Evolutionary conservation across 2,329 filamentous ascomycete species (phyloP), one percentile per base, ranked within the genome.

Genomic region (Pseudocercospora crystallina): DNA sequence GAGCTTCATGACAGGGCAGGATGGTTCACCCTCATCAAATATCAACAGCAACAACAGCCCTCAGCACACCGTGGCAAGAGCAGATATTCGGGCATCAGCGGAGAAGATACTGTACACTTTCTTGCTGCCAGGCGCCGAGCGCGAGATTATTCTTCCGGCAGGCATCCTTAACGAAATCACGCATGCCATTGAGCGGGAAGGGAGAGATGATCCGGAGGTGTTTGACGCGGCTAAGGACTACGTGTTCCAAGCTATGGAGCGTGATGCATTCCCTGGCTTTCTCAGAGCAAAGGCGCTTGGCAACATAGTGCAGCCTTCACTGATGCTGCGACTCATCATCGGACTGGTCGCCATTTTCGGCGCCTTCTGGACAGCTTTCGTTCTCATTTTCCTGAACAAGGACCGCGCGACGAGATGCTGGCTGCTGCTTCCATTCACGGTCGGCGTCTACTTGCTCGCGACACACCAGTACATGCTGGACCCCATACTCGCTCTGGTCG

Each of bases 31-130:
- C 3, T 62, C 60, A 14, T 60, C 59, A n/a, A 54, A 59, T 11
- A 51, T 59, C 3, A 83, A 86, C 31, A 88, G 91, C 65, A 91
- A 88, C 10, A 89, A 85, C 66, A 96, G 90, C 10, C 89, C 90
- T 0, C 83, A 84, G 3, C 88, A 95, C 66, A 87, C 86, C 0
- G 90, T 96, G 37, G 83, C 86, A n/a, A 82, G 94, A 57, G 84
- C 90, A 56, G 94, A 99, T 65, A 90, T 99, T 61, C 83, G 90
- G 50, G 87, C 90, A 8, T 96, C 90, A 2, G 95, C 95, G 0
- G 94, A 97, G 75, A 96, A 96, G 79, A 96, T 99, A 43, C 80
- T 99, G n/a, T 99, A 96, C 74, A 97, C 92, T 1, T 99, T 94
- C 67, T 79, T 99, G 5, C 82, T 99, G 2, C 90, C 91, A 0